phyloP scores from a whole-genome alignment of 106 monocot species.

The Acanthochlamys bracteata region DNA sequence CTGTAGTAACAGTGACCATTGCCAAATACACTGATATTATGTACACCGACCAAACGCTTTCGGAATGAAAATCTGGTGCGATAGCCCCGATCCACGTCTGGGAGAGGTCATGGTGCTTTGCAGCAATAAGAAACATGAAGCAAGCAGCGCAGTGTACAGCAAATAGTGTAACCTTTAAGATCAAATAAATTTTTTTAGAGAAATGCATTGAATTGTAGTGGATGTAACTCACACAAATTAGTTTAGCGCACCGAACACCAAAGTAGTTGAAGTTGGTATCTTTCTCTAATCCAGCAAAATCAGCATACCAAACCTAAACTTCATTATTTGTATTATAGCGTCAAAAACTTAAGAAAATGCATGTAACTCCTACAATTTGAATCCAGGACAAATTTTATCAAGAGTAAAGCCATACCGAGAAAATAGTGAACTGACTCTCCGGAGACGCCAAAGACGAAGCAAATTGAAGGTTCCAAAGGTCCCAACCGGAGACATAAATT shows the following conservation, averaged over 20 bases:
- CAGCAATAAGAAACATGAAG: conserved; percentile 19
- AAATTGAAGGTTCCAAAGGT: conserved; percentile 38
- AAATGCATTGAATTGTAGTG: too few relatives aligned
- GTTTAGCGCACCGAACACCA: conserved; percentile 20
- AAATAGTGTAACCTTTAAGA: conserved; percentile 10
- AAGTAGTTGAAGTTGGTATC: conserved; percentile 25
- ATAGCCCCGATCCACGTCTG: conserved; percentile 13
- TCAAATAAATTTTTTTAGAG: not conserved
- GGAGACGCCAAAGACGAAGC: conserved; percentile 46
- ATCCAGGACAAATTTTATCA: too few relatives aligned
- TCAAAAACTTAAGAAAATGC: not conserved
- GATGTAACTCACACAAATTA: conserved; percentile 27
- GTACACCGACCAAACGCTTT: conserved; percentile 16
- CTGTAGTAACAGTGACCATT: conserved; percentile 25
- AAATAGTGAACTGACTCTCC: conserved; percentile 41
- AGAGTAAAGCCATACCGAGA: conserved; percentile 17
- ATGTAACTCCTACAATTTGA: too few relatives aligned
- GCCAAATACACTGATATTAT: conserved; percentile 21
- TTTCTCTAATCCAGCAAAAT: conserved; percentile 20
- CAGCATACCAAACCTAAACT: not conserved
- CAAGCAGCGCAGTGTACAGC: conserved; percentile 21
- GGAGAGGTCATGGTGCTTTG: conserved; percentile 5
- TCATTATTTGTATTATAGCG: too few relatives aligned
- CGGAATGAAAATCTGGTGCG: conserved; percentile 10
- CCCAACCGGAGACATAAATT: conserved; percentile 12